phyloP scores from a whole-genome alignment of 805 yeast genomes.

The Candida fluviatilis region DNA sequence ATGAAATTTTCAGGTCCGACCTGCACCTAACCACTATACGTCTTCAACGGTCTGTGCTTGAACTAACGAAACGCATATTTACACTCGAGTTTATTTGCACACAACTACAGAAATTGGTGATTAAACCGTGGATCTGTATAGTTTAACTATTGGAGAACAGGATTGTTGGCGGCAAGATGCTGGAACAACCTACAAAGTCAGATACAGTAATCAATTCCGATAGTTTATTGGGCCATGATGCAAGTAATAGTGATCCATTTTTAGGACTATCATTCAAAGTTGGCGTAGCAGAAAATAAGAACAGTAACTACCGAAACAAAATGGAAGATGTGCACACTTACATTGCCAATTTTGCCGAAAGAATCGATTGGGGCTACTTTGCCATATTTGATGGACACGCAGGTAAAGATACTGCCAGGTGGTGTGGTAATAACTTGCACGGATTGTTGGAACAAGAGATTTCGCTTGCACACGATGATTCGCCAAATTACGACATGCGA shows the following conservation, averaged over 20 bases:
- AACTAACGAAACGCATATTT: too few relatives aligned
- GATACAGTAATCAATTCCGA: not conserved
- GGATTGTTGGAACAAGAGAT: conserved; percentile 59
- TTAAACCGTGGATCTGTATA: not conserved
- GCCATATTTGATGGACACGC: conserved; percentile 98
- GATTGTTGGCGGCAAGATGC: not conserved
- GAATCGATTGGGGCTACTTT: conserved; percentile 90
- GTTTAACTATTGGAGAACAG: not conserved
- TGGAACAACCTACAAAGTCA: not conserved
- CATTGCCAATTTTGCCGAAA: conserved; percentile 87
- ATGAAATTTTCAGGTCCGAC: too few relatives aligned
- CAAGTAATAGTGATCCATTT: conserved; percentile 38
- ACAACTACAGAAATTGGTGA: not conserved
- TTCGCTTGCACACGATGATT: conserved; percentile 26
- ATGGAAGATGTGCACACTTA: conserved; percentile 98
- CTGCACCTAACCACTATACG: too few relatives aligned
- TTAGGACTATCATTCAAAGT: conserved; percentile 67
- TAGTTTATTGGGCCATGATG: not conserved
- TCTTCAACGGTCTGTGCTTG: too few relatives aligned
- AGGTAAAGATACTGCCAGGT: conserved; percentile 85
- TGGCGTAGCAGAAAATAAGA: conserved; percentile 90
- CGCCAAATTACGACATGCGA: conserved; percentile 46
- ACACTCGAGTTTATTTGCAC: too few relatives aligned
- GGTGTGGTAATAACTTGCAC: conserved; percentile 90
- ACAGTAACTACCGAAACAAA: conserved; percentile 71